Percentiles rank a stretch among this genome's conserved stretches.
phyloP scores from a whole-genome alignment of 2,329 filamentous ascomycete genomes.

The Pseudogymnoascus sp. region DNA sequence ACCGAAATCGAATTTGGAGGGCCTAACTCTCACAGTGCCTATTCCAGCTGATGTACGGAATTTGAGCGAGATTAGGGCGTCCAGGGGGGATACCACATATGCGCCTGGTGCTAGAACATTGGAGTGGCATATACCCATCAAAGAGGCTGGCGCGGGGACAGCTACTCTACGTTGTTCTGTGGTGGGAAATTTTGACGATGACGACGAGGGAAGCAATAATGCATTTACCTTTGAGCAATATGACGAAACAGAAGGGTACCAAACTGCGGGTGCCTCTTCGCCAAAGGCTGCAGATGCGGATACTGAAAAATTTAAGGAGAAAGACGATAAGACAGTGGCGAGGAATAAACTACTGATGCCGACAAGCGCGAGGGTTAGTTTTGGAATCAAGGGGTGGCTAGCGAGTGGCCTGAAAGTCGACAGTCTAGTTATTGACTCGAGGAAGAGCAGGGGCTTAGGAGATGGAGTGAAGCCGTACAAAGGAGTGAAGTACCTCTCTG shows the following conservation, averaged over 20 bases:
- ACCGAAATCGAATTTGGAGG: slow-evolving; percentile 56
- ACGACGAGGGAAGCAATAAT: slow-evolving; percentile 38
- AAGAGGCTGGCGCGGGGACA: slow-evolving; percentile 62
- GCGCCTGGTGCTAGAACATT: slow-evolving; percentile 62
- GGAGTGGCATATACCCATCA: slow-evolving; percentile 76
- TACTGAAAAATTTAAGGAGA: slow-evolving; percentile 33
- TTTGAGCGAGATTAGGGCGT: slow-evolving; percentile 72
- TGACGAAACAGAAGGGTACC: slow-evolving; percentile 45
- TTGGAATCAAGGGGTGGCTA: slow-evolving; percentile 61
- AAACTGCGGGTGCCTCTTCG: slow-evolving; percentile 33
- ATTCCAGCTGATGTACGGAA: slow-evolving; percentile 74
- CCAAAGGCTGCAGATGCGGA: slow-evolving; percentile 29
- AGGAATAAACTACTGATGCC: slow-evolving; percentile 75
- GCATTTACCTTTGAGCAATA: slow-evolving; percentile 33
- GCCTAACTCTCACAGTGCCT: slow-evolving; percentile 69
- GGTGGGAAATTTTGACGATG: slow-evolving; percentile 50
- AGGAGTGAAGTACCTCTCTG: slow-evolving; percentile 91
- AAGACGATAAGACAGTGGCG: slow-evolving; percentile 50
- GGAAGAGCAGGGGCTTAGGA: slow-evolving; percentile 76
- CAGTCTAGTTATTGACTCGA: slow-evolving; percentile 61
- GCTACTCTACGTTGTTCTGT: slow-evolving; percentile 76
- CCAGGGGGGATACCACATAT: slow-evolving; percentile 76
- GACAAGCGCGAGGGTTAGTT: slow-evolving; percentile 66
- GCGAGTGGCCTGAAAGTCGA: slow-evolving; percentile 61
- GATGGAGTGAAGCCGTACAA: slow-evolving; percentile 93